Evolutionary conservation across 805 yeast species (phyloP).

Genomic region (Pichia exigua): DNA sequence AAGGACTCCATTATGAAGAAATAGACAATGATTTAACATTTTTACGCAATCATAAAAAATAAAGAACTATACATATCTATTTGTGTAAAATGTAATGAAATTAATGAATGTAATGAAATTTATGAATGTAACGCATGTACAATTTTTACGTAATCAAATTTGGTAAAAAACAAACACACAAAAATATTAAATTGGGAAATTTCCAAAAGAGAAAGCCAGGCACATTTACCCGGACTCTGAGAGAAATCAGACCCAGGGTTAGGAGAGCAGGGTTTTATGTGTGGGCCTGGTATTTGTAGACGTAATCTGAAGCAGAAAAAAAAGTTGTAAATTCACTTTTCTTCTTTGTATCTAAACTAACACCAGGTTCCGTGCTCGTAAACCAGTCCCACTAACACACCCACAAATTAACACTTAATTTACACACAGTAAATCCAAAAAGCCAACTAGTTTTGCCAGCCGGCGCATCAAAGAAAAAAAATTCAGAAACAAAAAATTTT

Average conservation of each 20-base stretch:
- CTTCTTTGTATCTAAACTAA: too few relatives aligned
- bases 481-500: not conserved
- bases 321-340: not conserved
- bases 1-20: slow-evolving; percentile 11
- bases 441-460: not conserved
- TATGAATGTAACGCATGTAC: not conserved
- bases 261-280: not conserved
- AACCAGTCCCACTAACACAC: too few relatives aligned
- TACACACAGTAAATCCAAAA: not conserved
- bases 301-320: not conserved
- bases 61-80: not conserved
- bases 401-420: too few relatives aligned
- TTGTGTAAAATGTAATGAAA: not conserved
- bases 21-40: slow-evolving; percentile 7
- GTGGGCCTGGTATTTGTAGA: not conserved
- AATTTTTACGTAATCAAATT: too few relatives aligned
- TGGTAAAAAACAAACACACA: too few relatives aligned
- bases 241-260: not conserved
- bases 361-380: too few relatives aligned
- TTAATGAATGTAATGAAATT: not conserved
- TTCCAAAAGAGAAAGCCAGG: too few relatives aligned
- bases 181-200: not conserved
- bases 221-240: not conserved
- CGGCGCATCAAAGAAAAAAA: not conserved
- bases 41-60: slow-evolving; percentile 1